Evolutionary conservation across 176 grass and related monocot genomes (phyloP), one percentile per base, ranked within the genome.

Genomic region (Oryza australiensis): DNA sequence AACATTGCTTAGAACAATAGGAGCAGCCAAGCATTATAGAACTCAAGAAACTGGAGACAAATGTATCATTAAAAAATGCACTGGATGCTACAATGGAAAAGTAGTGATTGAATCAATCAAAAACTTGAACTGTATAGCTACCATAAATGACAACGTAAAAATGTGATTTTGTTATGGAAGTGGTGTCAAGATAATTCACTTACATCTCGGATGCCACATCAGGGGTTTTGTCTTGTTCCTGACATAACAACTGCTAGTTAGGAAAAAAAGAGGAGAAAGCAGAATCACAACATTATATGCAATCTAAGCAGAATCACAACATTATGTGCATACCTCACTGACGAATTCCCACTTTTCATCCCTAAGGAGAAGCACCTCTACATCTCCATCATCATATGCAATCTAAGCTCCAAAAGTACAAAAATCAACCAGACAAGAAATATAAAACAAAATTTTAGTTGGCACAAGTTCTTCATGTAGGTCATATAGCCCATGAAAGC

Each of bases 311-410:
- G 26, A 23, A 79, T 53, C 20, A 22, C 15, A 32, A 69, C 13
- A 28, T 33, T 12, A 33, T 59, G 15, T 76, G 20, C 69, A 62
- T 78, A 89, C 92, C 84, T 82, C 89, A 78, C 60, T 79, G 48
- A 88, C 29, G 34, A 98, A 88, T 7, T 93, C 84, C 95, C 95
- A 98, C 37, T 68, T 84, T 78, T 98, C 95, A 9, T 91, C 78
- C 85, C 86, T 91, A 3, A 98, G 82, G 4, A 86, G 30, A 73
- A 98, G 76, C 81, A 93, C 85, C 68, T 98, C 95, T 49, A 93
- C 46, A 76, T 95, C 95, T 26, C 90, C 95, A 80, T 98, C 95
- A 82, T 95, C 93, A 91, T 98, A 98, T 4, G 89, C 67, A 82
- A 98, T 86, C 95, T 98, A 88, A 3, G 16, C 57, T 76, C 85